These are phyloP conservation scores for Przewalskia tangutica DNA, from an alignment of 257 asterid species.

Conservation along the genomic window DNA sequence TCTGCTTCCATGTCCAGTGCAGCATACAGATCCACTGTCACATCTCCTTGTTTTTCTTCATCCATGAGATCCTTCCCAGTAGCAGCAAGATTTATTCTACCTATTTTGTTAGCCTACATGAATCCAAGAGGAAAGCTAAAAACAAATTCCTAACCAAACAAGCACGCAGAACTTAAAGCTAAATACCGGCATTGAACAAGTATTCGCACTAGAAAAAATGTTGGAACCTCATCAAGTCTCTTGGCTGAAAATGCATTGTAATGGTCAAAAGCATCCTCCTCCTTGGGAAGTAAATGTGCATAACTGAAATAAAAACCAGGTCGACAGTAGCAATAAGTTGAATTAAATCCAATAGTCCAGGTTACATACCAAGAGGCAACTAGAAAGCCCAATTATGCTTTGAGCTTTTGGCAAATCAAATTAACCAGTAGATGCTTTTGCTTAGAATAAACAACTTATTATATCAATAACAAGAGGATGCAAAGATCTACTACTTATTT, in stretches of 20 bases:
- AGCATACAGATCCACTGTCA: slow-evolving; percentile 86
- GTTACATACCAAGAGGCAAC: background rate
- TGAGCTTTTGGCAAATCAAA: background rate
- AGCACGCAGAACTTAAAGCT: background rate
- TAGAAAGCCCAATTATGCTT: background rate
- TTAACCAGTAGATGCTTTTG: background rate
- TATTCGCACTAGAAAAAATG: background rate
- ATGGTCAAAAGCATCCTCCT: slow-evolving; percentile 88
- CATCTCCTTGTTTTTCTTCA: slow-evolving; percentile 96
- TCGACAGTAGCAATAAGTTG: background rate
- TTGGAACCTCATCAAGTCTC: slow-evolving; percentile 52
- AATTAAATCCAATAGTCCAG: background rate
- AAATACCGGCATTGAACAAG: background rate
- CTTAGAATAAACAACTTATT: background rate
- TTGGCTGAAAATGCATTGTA: slow-evolving; percentile 62
- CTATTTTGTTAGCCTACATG: slow-evolving; percentile 80
- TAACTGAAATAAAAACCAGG: slow-evolving; percentile 47
- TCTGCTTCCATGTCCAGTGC: slow-evolving; percentile 69
- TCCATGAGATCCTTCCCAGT: slow-evolving; percentile 99
- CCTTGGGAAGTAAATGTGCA: slow-evolving; percentile 90
- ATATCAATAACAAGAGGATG: background rate
- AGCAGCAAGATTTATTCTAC: slow-evolving; percentile 98
- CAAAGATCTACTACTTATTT: background rate
- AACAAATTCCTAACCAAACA: background rate
- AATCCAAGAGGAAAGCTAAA: background rate